phyloP scores from a whole-genome alignment of 306 rosid species.

The Abrus pulchellus region DNA sequence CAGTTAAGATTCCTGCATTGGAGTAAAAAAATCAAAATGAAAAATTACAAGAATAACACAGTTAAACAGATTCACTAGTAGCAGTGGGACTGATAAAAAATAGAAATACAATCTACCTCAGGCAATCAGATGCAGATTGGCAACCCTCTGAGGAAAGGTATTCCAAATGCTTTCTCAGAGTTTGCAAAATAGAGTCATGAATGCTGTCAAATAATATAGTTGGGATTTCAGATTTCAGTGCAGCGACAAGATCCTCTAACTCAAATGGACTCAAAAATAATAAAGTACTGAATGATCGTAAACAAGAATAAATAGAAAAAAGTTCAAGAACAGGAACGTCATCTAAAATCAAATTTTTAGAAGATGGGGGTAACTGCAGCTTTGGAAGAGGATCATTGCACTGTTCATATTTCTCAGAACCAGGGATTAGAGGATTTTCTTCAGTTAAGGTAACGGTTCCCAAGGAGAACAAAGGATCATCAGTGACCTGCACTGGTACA shows the following conservation, averaged over 20 bases:
- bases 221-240: constrained; percentile 71
- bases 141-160: constrained; percentile 84
- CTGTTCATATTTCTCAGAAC: constrained; percentile 59
- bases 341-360: constrained; percentile 75
- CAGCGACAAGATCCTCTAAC: constrained; percentile 85
- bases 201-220: constrained; percentile 76
- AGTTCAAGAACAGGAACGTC: constrained; percentile 82
- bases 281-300: constrained; percentile 87
- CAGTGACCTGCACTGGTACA: constrained; percentile 42
- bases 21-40: constrained; percentile 42
- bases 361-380: constrained; percentile 86
- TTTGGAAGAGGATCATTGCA: constrained; percentile 53
- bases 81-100: constrained; percentile 23
- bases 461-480: constrained; percentile 59
- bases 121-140: constrained; percentile 85
- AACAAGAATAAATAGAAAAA: constrained; percentile 84
- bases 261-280: constrained; percentile 96
- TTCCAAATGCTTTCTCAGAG: constrained; percentile 90
- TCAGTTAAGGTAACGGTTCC: constrained; percentile 68
- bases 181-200: constrained; percentile 84
- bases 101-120: constrained; percentile 62
- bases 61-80: constrained; percentile 44
- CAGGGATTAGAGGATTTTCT: constrained; percentile 61
- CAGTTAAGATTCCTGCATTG: constrained; percentile 88
- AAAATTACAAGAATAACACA: constrained; percentile 32